Conservation (phyloP, 345 rosid species). For the Pugionium dolabratum region DNA sequence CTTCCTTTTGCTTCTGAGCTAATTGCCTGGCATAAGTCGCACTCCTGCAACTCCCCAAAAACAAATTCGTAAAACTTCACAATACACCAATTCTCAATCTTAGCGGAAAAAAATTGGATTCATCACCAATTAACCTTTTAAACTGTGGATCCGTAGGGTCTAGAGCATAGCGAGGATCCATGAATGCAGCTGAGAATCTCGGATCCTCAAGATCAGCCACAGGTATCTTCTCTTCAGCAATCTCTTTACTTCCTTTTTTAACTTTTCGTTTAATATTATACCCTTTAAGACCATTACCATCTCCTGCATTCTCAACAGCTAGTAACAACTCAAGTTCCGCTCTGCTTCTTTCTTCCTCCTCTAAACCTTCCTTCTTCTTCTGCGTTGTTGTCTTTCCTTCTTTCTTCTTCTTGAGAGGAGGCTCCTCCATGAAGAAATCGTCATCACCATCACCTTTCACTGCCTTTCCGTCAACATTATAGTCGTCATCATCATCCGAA, state of each 20-base stretch:
- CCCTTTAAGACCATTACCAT: conserved; percentile 62
- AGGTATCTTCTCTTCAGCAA: conserved; percentile 71
- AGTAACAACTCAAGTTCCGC: conserved; percentile 89
- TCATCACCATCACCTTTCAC: conserved; percentile 45
- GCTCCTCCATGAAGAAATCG: conserved; percentile 75
- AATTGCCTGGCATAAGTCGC: conserved; percentile 79
- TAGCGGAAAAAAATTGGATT: conserved; percentile 1
- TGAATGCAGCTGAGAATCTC: conserved; percentile 65
- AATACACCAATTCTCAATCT: not conserved
- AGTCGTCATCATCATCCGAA: conserved; percentile 50
- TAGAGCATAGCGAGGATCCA: conserved; percentile 64
- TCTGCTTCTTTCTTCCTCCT: conserved; percentile 56
- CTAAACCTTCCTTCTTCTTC: conserved; percentile 29
- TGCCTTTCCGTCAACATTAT: conserved; percentile 43
- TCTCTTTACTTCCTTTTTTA: conserved; percentile 52
- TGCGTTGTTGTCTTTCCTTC: conserved; percentile 34
- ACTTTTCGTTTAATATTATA: conserved; percentile 74
- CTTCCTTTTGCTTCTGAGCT: conserved; percentile 52
- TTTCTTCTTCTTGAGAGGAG: conserved; percentile 50
- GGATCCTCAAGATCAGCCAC: conserved; percentile 55
- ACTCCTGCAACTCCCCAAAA: conserved; percentile 58
- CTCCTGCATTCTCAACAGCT: conserved; percentile 68
- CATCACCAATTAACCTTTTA: conserved; percentile 61
- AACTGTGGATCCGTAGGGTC: conserved; percentile 97
- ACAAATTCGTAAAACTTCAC: not conserved